Evolutionary conservation across 495 filamentous ascomycete genomes (phyloP).

Genomic region (Massariosphaeria phaeospora): DNA sequence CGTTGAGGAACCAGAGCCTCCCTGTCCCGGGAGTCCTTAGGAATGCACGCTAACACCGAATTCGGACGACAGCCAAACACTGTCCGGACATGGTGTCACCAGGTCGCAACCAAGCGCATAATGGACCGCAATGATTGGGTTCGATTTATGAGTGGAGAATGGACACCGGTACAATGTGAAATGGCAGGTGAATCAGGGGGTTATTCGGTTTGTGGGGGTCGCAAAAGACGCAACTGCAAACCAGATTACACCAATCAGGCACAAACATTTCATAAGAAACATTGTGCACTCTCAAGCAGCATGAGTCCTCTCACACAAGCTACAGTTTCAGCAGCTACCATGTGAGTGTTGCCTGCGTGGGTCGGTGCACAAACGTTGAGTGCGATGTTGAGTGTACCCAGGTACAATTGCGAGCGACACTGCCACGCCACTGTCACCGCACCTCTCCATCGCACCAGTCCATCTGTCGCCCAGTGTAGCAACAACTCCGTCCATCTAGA

Average conservation of each 20-base stretch:
- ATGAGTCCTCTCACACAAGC: too few species aligned
- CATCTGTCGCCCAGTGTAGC: slow-evolving; percentile 1
- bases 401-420: slow-evolving; percentile 3
- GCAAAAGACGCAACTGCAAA: too few species aligned
- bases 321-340: too few species aligned
- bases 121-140: neutral
- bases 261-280: too few species aligned
- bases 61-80: slow-evolving; percentile 25
- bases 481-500: slow-evolving; percentile 1
- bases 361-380: neutral
- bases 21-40: neutral
- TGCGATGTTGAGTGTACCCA: neutral
- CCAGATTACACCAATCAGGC: too few species aligned
- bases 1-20: slow-evolving; percentile 8
- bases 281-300: too few species aligned
- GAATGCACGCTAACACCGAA: slow-evolving; percentile 18
- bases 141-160: neutral
- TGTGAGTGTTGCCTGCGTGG: neutral
- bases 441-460: slow-evolving; percentile 1
- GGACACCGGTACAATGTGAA: neutral
- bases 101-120: neutral
- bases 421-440: slow-evolving; percentile 2
- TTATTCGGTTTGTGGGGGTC: neutral
- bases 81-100: slow-evolving; percentile 18
- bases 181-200: slow-evolving; percentile 13